Evolutionary conservation across 306 rosid genomes (phyloP).

Genomic region (Castanea sativa): DNA sequence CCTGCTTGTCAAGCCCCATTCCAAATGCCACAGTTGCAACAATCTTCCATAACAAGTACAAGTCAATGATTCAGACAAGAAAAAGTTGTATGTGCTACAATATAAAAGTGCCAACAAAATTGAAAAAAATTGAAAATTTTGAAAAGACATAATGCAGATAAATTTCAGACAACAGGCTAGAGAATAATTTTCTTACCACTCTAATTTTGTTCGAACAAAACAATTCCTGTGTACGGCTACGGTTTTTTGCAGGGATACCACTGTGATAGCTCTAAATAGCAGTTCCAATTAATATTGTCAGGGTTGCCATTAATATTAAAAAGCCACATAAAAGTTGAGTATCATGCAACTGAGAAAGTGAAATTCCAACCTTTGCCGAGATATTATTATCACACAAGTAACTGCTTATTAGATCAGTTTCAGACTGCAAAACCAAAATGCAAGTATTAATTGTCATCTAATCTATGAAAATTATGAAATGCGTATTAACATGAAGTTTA

Average conservation of each 20-base stretch:
- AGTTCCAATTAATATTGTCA: conserved; percentile 31
- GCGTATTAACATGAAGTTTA: conserved; percentile 5
- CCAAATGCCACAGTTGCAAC: conserved; percentile 99
- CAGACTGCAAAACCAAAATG: conserved; percentile 55
- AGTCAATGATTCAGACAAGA: conserved; percentile 23
- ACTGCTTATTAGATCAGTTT: conserved; percentile 71
- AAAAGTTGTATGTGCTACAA: conserved; percentile 1
- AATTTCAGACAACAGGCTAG: conserved; percentile 19
- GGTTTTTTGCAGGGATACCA: conserved; percentile 77
- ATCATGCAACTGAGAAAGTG: conserved; percentile 21
- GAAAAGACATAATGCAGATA: conserved; percentile 13
- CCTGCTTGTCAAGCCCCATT: conserved; percentile 96
- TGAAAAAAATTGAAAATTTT: conserved; percentile 2
- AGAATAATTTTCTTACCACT: conserved; percentile 59
- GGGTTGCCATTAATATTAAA: conserved; percentile 19
- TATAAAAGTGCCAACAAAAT: conserved; percentile 16
- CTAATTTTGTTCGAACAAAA: conserved; percentile 83
- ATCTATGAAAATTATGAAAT: conserved; percentile 12
- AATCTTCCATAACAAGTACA: conserved; percentile 51
- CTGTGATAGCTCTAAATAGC: conserved; percentile 75
- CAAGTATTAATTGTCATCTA: conserved; percentile 19
- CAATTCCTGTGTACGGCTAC: conserved; percentile 70
- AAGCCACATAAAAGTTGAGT: conserved; percentile 8
- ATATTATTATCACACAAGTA: conserved; percentile 68
- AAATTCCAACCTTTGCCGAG: conserved; percentile 73